phyloP scores from a whole-genome alignment of 345 rosid genomes.

The Pugionium cornutum region DNA sequence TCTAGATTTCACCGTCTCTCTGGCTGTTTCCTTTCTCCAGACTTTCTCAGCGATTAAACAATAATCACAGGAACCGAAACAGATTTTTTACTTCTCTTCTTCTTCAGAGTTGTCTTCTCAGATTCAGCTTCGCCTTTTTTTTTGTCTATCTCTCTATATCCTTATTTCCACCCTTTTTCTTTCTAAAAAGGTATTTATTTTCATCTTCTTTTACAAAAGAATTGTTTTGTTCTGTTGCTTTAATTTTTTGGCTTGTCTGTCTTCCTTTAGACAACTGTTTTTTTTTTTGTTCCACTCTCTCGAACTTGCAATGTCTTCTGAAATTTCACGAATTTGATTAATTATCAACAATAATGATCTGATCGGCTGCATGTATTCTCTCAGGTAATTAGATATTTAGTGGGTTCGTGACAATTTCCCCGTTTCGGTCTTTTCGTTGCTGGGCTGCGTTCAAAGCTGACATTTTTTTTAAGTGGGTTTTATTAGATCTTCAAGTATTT shows the following conservation, averaged over 20 bases:
- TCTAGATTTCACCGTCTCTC: conserved; percentile 40
- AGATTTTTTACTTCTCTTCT: conserved; percentile 9
- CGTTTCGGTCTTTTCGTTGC: neutral
- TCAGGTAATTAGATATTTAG: neutral
- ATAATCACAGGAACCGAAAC: conserved; percentile 18
- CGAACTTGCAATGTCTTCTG: neutral
- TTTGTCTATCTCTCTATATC: neutral
- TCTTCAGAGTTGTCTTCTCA: conserved; percentile 32
- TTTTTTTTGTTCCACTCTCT: conserved; percentile 16
- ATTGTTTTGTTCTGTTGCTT: conserved; percentile 31
- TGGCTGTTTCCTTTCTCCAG: conserved; percentile 32
- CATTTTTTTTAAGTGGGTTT: conserved; percentile 32
- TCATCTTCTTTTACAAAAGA: conserved; percentile 27
- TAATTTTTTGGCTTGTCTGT: conserved; percentile 23
- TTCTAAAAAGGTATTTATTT: conserved; percentile 11
- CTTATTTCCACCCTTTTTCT: neutral
- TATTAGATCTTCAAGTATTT: conserved; percentile 36
- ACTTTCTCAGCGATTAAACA: conserved; percentile 16
- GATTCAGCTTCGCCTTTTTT: conserved; percentile 31
- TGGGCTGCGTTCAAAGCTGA: conserved; percentile 32
- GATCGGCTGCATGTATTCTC: conserved; percentile 27
- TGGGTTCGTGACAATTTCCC: neutral
- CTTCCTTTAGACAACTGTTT: conserved; percentile 18
- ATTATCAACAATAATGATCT: conserved; percentile 2
- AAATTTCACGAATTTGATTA: neutral